A percentile compares a stretch with the other conserved stretches of the same genome.
Evolutionary conservation across 2,329 filamentous ascomycete species (phyloP).

Genomic region (Phialocephala subalpina): DNA sequence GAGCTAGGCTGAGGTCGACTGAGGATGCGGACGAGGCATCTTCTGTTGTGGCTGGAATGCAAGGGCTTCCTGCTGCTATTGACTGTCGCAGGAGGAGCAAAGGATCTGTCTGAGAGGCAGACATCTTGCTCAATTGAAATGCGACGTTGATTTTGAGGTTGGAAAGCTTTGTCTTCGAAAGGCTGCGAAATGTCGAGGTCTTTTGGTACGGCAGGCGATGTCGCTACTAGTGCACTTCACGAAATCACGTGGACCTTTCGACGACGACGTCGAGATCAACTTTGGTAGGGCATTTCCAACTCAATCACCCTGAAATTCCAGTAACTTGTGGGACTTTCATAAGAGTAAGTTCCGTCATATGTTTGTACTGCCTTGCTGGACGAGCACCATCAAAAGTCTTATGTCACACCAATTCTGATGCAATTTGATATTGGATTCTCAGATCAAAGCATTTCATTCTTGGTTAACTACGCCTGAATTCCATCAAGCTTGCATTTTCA

Average conservation of each 20-base stretch:
- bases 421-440: no score
- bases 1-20: slow-evolving; percentile 65
- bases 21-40: slow-evolving; percentile 70
- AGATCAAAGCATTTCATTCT: not conserved
- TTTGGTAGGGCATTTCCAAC: no score
- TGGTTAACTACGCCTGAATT: not conserved
- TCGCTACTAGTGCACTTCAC: not conserved
- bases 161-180: slow-evolving; percentile 5
- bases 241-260: not conserved
- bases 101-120: slow-evolving; percentile 69
- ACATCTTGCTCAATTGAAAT: slow-evolving; percentile 53
- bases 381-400: no score
- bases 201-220: slow-evolving; percentile 18
- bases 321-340: no score
- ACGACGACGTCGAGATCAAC: no score
- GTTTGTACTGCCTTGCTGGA: no score
- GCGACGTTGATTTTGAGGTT: slow-evolving; percentile 14
- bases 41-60: slow-evolving; percentile 76
- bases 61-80: slow-evolving; percentile 74
- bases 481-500: no score
- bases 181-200: slow-evolving; percentile 8
- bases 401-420: no score
- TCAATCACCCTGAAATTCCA: no score
- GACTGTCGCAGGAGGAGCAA: slow-evolving; percentile 85
- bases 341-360: no score